These are phyloP conservation scores for Ophiostoma sp. DNA, from an alignment of 2,329 filamentous ascomycete species.

Conservation along the genomic window DNA sequence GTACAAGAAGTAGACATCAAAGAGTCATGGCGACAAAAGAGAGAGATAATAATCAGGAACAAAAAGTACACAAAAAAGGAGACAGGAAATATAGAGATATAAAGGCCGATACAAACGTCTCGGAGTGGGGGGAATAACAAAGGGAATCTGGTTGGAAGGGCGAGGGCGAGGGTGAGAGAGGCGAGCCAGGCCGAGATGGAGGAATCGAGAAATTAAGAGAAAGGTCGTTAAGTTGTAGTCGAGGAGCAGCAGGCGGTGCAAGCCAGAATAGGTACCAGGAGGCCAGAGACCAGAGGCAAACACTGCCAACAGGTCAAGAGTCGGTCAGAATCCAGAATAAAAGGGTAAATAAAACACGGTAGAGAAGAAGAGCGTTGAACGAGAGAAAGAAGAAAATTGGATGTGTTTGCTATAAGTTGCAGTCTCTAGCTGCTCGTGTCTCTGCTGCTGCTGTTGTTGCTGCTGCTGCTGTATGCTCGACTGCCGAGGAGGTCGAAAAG, in stretches of 20 bases:
- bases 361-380: slow-evolving; percentile 15
- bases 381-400: slow-evolving; percentile 23
- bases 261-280: too few relatives aligned
- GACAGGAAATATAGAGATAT: background rate
- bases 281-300: background rate
- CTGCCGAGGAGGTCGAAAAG: slow-evolving; percentile 19
- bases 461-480: background rate
- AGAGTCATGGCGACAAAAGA: slow-evolving; percentile 15
- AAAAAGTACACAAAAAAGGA: slow-evolving; percentile 2
- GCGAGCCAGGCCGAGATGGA: background rate
- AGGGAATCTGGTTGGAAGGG: background rate
- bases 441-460: background rate
- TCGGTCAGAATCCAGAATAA: background rate
- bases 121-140: slow-evolving; percentile 1
- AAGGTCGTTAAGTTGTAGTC: background rate
- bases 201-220: background rate
- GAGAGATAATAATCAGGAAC: background rate
- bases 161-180: background rate
- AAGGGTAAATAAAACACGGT: slow-evolving; percentile 13
- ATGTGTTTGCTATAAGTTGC: too few relatives aligned
- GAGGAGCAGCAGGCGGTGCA: too few relatives aligned
- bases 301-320: background rate
- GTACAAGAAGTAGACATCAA: slow-evolving; percentile 15
- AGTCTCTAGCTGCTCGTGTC: background rate
- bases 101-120: background rate